Base-by-base conservation (phyloP, 192 early-diverging fungal genomes). In the Piromyces finnis region DNA sequence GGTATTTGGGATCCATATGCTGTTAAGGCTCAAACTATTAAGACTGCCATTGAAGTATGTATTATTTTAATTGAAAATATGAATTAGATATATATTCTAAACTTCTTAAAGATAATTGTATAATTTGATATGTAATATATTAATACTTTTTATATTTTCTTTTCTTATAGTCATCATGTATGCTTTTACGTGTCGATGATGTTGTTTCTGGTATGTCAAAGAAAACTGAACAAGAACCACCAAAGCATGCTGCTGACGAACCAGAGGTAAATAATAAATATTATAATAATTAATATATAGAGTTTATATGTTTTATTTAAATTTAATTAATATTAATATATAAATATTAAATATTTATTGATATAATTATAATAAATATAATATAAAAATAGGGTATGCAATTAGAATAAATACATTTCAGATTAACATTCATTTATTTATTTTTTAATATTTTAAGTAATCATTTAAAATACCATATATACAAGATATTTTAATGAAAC, bases 21-120 rank as follows among this genome's bases (percentile, higher is more conserved):
- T n/a, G 98, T 99, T 84, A 99, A 99, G 90, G 92, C 97, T 16
- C 98, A 99, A 90, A 99, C 96, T 6, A 91, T 99, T 87, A 99
- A 98, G 92, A 98, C 98, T 28, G 98, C 98, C 28, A 95, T 99
- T 82, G 98, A 99, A 87, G 89, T 80, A 77, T 26, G 77, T 9
- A 28, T 29, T 29, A 26, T 80, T 11, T 30, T 28, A 27, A 17
- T 14, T 37, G n/a, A n/a, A n/a, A n/a, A n/a, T n/a, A n/a, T n/a
- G n/a, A n/a, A n/a, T n/a, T n/a, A n/a, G n/a, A n/a, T n/a, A n/a
- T n/a, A n/a, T n/a, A n/a, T n/a, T n/a, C n/a, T n/a, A n/a, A n/a
- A n/a, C n/a, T n/a, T n/a, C n/a, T n/a, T n/a, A n/a, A n/a, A n/a
- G n/a, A n/a, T n/a, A n/a, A n/a, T n/a, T n/a, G n/a, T n/a, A n/a